Evolutionary conservation across 768 basidiomycete genomes (phyloP), one percentile per base, ranked within the genome.

Genomic region (Rhizopogon sp.): DNA sequence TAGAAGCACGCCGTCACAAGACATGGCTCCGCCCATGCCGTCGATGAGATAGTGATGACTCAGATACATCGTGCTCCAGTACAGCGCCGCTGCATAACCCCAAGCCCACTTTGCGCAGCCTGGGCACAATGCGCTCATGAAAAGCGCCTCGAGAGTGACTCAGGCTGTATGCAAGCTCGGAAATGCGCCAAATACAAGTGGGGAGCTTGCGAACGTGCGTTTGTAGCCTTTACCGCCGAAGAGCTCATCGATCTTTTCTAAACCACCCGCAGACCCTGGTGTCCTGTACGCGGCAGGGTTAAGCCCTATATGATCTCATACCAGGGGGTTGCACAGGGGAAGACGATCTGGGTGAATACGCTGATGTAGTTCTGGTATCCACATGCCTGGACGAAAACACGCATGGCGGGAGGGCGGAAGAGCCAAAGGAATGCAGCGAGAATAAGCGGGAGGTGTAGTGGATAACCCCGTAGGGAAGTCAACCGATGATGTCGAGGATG

Each of bases 31-130:
- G 9, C 86, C 90, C 46, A 93, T 90, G 66, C 98, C 91, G 66
- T 98, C 97, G 73, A 99, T 94, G 66, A 99, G 88, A 77, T 98
- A 98, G 74, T 98, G 96, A 71, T 97, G 93, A 3, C 91, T 92
- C 64, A 96, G 87, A 76, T 96, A 98, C 96, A 98, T 98, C 28
- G 96, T 98, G 9, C 91, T 87, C 97, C 97, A 98, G 70, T 96
- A 98, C 3, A 99, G 81, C 14, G 90, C 73, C 6, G 82, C 84
- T 2, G 85, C 86, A 71, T 98, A 98, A 1, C 72, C 75, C 91
- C 93, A 98, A 22, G 85, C 83, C 60, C 79, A 85, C 3, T 74
- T 75, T 1, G 81, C 76, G 31, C 77, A 78, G 57, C 79, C 78
- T 0, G 92, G 90, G 82, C 98, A 98, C 74, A 98, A 98, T 72